Evolutionary conservation across 768 basidiomycete genomes (phyloP).

Genomic region (Psilocybe cyanescens): DNA sequence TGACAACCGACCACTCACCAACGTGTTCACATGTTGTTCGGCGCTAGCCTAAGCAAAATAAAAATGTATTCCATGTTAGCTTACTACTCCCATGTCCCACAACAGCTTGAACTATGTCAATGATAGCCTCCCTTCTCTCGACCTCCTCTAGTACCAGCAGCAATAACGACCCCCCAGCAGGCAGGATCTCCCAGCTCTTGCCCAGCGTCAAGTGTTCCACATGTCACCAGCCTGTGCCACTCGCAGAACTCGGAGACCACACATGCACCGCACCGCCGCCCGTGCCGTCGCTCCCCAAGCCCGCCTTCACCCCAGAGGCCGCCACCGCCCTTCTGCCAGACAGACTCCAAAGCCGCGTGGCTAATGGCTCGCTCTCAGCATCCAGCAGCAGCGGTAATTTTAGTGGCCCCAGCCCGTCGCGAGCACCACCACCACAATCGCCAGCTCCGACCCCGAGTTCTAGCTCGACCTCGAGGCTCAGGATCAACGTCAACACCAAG

Average conservation of each 20-base stretch:
- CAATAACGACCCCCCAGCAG: slow-evolving; percentile 15
- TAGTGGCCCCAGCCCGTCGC: slow-evolving; percentile 8
- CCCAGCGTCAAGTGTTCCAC: slow-evolving; percentile 87
- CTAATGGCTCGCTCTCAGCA: slow-evolving; percentile 4
- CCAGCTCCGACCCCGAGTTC: slow-evolving; percentile 22
- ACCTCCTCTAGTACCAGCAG: slow-evolving; percentile 28
- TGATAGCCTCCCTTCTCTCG: slow-evolving; percentile 26
- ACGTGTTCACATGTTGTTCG: neutral
- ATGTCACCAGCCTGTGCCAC: slow-evolving; percentile 71
- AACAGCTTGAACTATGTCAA: neutral
- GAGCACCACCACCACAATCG: slow-evolving; percentile 26
- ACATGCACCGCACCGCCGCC: slow-evolving; percentile 58
- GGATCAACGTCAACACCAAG: slow-evolving; percentile 33
- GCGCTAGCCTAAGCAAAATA: neutral
- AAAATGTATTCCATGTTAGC: neutral
- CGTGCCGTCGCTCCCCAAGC: slow-evolving; percentile 30
- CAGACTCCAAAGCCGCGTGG: slow-evolving; percentile 51
- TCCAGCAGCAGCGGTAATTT: no score
- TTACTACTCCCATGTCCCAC: slow-evolving; percentile 1
- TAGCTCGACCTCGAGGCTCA: slow-evolving; percentile 29
- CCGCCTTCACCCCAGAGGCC: slow-evolving; percentile 41
- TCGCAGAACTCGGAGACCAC: slow-evolving; percentile 79
- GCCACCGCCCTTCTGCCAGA: slow-evolving; percentile 51
- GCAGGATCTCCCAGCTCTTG: slow-evolving; percentile 73
- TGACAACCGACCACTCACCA: neutral